Base-by-base conservation (phyloP, 495 filamentous ascomycete genomes). In the Xylaria scruposa region DNA sequence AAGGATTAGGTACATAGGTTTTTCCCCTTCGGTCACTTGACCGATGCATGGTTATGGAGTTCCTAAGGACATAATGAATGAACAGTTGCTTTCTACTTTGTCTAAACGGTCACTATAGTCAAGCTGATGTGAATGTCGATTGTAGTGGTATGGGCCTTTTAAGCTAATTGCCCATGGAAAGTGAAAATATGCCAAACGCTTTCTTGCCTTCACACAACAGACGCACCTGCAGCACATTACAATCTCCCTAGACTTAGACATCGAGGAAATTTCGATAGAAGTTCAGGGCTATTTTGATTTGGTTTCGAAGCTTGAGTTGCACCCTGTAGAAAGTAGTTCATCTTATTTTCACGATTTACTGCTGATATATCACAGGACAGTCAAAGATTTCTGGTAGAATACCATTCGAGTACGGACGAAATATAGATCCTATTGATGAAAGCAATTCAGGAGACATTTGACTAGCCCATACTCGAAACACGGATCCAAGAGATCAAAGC, bases 21-120 rank as follows among this genome's bases (percentile, higher is more conserved):
- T 12, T 70, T 70, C 40, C 13, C 51, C 15, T 54, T 47, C 31
- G 59, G 59, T 24, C n/a, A 17, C 21, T 12, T 64, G 38, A 44
- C 24, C 17, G 68, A 70, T 64, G 59, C 68, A 70, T 70, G 53
- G 59, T 54, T 29, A 70, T 70, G 59, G 68, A 38, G 68, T 64
- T 53, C 33, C 17, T 58, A 19, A 26, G 31, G 38, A 59, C 26
- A 31, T 53, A 68, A 59, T 46, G 42, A 67, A 68, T 59, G 53
- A 29, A 59, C 21, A 46, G 10, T 36, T 49, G 62, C 40, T 38
- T 19, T 38, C 19, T 49, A 24, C 40, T 3, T 67, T 2, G 9
- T 51, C 7, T 21, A 0, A 33, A 17, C 24, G 24, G 0, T 6
- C 9, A n/a, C 3, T 33, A 0, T 46, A 10, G 19, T 17, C 4